These are phyloP conservation scores for Populus pruinosa DNA, from an alignment of 345 rosid genomes.

Conservation along the genomic window DNA sequence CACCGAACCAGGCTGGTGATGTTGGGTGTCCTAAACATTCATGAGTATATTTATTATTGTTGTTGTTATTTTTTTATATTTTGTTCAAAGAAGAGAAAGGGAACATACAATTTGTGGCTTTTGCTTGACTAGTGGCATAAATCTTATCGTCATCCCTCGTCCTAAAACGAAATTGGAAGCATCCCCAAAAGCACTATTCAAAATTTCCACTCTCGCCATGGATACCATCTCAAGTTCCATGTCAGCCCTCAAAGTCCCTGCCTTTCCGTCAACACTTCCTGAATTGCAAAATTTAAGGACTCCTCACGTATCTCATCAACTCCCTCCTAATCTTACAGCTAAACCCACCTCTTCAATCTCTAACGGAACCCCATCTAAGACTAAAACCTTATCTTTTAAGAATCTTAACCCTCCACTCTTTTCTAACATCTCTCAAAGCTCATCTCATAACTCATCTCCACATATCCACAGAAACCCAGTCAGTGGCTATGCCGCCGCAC, in stretches of 20 bases:
- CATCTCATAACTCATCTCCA: constrained; percentile 17
- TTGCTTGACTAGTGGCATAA: too few species aligned
- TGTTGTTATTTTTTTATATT: too few species aligned
- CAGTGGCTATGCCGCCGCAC: constrained; percentile 73
- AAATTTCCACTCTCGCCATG: constrained; percentile 28
- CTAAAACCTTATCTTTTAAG: constrained; percentile 10
- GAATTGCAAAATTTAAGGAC: constrained; percentile 32
- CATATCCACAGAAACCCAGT: constrained; percentile 47
- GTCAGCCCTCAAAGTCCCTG: constrained; percentile 44
- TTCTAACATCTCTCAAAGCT: constrained; percentile 19
- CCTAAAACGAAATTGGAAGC: background rate
- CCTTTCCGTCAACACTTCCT: constrained; percentile 21
- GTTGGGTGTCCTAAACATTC: too few species aligned
- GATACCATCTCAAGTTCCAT: constrained; percentile 56
- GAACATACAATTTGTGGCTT: too few species aligned
- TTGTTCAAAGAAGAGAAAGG: too few species aligned
- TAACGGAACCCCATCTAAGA: constrained; percentile 11
- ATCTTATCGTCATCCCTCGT: too few species aligned
- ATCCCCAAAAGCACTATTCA: background rate
- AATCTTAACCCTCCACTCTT: constrained; percentile 19
- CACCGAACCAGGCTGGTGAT: too few species aligned
- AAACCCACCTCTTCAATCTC: constrained; percentile 22
- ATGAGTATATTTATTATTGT: too few species aligned
- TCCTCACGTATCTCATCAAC: constrained; percentile 20
- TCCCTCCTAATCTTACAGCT: constrained; percentile 26